Evolutionary conservation across 2,329 filamentous ascomycete genomes (phyloP), one percentile per base, ranked within the genome.

Genomic region (Camptophora hylomeconis): DNA sequence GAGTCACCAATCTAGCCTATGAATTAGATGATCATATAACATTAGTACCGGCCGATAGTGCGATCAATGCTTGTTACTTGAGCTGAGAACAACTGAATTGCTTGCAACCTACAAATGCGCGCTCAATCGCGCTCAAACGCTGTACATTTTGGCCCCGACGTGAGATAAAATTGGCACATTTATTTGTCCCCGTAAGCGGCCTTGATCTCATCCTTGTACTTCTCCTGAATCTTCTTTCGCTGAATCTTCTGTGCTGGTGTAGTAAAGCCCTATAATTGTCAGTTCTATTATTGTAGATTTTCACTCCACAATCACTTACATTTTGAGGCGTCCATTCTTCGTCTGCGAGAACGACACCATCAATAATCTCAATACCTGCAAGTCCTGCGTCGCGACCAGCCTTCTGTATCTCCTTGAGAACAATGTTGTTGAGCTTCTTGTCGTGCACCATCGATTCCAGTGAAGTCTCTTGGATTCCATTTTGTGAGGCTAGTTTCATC

Each of bases 251-350:
- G 75, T 3, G 76, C 76, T 7, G 75, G 74, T 26, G 75, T 80
- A 31, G 75, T 68, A 32, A 73, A 62, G 32, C 65, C 63, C 75
- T 79, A 40, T 30, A 31, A 21, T 11, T 29, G 30, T 27, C 45
- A 49, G 39, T 20, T 26, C 31, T 15, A 12, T 34, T 23, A 32
- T 24, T 27, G 19, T 24, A 16, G 20, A 14, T 20, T 11, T 10
- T 11, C 16, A 9, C 14, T 3, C 26, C 18, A 14, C 17, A 20
- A 16, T 8, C 6, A 50, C 55, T 46, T 45, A 87, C 81, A 50
- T 75, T 89, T 35, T 74, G 68, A 30, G 83, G 80, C 31, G 78
- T 87, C 83, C 83, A 92, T 54, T 92, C 83, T 49, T 87, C 82
- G 40, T 87, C 80, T 0, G 76, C 73, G 32, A 92, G 53, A 15